Conservation (phyloP, 75 land plant species). For the Sequoia sempervirens region DNA sequence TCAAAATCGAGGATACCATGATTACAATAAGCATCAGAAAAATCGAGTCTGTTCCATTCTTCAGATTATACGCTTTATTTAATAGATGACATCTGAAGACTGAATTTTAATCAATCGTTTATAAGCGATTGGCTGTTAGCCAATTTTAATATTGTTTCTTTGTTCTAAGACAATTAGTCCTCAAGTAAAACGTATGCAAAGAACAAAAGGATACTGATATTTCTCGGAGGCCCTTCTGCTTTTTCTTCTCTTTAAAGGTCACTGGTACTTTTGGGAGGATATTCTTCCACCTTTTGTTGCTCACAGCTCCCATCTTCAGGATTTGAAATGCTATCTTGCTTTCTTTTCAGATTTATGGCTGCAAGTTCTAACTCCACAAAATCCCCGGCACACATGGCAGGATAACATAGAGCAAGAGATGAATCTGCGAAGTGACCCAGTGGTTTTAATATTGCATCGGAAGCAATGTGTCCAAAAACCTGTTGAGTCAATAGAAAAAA, state of each 20-base stretch:
- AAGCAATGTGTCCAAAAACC: conserved; percentile 95
- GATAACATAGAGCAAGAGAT: conserved; percentile 52
- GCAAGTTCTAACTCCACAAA: conserved; percentile 86
- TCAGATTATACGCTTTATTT: neutral
- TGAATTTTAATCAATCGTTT: neutral
- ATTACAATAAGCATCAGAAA: neutral
- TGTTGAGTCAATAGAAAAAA: conserved; percentile 7
- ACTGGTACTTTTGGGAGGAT: neutral
- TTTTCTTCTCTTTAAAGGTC: neutral
- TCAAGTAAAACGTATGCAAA: neutral
- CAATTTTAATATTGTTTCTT: neutral
- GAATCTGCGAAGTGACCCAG: conserved; percentile 73
- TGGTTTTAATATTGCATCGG: conserved; percentile 84
- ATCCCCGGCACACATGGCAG: conserved; percentile 83
- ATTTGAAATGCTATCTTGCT: conserved; percentile 6
- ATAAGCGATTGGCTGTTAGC: neutral
- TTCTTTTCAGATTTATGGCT: conserved; percentile 71
- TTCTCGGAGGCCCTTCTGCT: neutral
- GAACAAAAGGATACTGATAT: neutral
- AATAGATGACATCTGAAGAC: neutral
- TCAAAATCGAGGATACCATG: neutral
- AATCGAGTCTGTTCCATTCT: neutral
- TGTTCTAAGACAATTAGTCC: neutral
- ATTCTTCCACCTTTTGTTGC: conserved; percentile 1
- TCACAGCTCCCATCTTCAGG: conserved; percentile 8